Base-by-base conservation (phyloP, 345 rosid species). In the Acer campestre region DNA sequence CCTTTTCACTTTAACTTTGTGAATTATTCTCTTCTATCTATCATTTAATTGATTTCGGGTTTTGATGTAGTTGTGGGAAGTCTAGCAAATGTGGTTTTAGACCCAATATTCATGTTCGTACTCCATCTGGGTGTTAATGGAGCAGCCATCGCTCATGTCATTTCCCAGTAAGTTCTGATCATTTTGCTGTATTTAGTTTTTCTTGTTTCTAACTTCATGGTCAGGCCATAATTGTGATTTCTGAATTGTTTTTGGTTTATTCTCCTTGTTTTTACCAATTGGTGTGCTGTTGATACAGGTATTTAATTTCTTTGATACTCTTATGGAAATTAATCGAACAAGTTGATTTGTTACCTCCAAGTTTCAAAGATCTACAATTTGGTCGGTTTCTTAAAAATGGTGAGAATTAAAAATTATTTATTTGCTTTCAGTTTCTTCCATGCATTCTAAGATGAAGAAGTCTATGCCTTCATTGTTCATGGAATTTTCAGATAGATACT, bases 121-220 rank as follows among this genome's bases (percentile, higher is more conserved):
- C 80, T 88, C 73, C 75, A 69, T 22, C 63, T 88, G 51, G 92
- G 90, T 31, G 82, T 90, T 61, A 83, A 81, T 66, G 92, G 91
- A n/a, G 90, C 93, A 16, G 93, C 93, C 70, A 85, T 91, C 40
- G 90, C 93, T 58, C 93, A 88, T 81, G 90, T 89, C n/a, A 75
- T 88, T 74, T 88, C 92, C 46, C 46, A 42, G 46, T 42, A 42
- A 42, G 46, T 42, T 42, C 46, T 2, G 1, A 42, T 56, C 90
- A 51, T 67, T 35, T 35, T 4, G 38, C 38, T 35, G 38, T 35
- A 35, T 35, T 35, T 35, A 35, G 4, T 35, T 44, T 55, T 25
- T 44, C 44, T 31, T 56, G 18, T 20, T 49, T 70, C 35, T 55
- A 22, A 75, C 49, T 27, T 56, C 51, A 18, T 73, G 25, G 61